Conservation (phyloP, 164 flowering plant genomes). For the Buxus sempervirens region DNA sequence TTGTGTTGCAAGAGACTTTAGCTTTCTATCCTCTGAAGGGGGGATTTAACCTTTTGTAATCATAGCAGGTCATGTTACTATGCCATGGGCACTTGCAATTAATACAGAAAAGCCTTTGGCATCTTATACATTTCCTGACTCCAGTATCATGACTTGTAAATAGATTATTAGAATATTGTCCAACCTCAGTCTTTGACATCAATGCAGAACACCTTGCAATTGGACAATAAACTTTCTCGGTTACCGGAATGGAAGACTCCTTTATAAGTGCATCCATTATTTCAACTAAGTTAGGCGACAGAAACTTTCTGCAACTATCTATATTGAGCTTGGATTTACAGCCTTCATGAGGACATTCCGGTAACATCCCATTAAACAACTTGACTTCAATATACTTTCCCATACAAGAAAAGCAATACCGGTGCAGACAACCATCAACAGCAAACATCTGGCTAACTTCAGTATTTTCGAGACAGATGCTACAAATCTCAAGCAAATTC, state of each 20-base stretch:
- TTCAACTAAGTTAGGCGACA: too few relatives aligned
- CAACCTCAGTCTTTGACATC: too few relatives aligned
- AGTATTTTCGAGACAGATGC: constrained; percentile 53
- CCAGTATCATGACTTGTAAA: constrained; percentile 26
- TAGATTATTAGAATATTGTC: too few relatives aligned
- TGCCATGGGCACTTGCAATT: too few relatives aligned
- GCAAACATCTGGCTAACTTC: constrained; percentile 35
- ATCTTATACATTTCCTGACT: constrained; percentile 56
- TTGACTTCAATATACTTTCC: constrained; percentile 35
- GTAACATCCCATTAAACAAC: constrained; percentile 56
- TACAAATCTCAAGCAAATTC: constrained; percentile 35
- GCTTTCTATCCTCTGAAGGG: constrained; percentile 51
- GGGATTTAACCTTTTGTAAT: constrained; percentile 36
- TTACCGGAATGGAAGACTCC: constrained; percentile 80
- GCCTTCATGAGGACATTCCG: constrained; percentile 78
- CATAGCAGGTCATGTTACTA: constrained; percentile 40
- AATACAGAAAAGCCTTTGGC: too few relatives aligned
- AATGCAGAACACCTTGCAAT: too few relatives aligned
- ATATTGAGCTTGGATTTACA: too few relatives aligned
- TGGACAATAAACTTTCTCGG: too few relatives aligned
- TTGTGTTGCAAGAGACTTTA: constrained; percentile 52
- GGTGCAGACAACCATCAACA: constrained; percentile 46
- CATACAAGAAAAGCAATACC: constrained; percentile 51
- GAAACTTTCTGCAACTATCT: constrained; percentile 53
- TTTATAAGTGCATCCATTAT: constrained; percentile 47